Evolutionary conservation across 192 early-diverging fungal species (phyloP).

Genomic region (Kickxella alabastrina): DNA sequence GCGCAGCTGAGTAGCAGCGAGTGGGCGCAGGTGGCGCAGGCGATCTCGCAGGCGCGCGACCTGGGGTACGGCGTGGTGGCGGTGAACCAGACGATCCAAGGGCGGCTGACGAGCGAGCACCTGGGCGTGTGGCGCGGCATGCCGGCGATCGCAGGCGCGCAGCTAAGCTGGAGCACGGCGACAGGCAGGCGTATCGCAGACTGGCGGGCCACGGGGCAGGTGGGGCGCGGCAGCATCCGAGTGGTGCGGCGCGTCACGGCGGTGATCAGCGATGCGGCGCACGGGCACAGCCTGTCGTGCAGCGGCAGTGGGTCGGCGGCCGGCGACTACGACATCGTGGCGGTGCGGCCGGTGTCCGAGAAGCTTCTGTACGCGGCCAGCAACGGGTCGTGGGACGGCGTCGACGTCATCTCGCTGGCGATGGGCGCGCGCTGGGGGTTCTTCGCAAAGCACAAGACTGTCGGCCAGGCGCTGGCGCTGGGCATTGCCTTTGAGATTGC

Average conservation of each 20-base stretch:
- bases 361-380: conserved; percentile 35
- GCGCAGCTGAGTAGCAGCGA: conserved; percentile 24
- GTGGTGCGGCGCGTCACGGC: conserved; percentile 41
- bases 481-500: conserved; percentile 31
- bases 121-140: conserved; percentile 27
- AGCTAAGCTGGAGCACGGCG: conserved; percentile 22
- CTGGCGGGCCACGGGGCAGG: neutral
- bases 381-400: conserved; percentile 31
- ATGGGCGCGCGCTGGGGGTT: conserved; percentile 45
- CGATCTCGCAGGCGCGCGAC: conserved; percentile 31
- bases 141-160: conserved; percentile 14
- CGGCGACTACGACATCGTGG: conserved; percentile 41
- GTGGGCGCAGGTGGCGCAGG: conserved; percentile 35
- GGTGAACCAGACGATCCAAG: conserved; percentile 39
- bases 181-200: conserved; percentile 16
- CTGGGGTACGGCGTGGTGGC: conserved; percentile 43
- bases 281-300: conserved; percentile 29
- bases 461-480: conserved; percentile 32
- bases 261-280: conserved; percentile 33
- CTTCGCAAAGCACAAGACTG: conserved; percentile 44
- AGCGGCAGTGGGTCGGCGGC: conserved; percentile 4
- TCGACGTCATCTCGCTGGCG: conserved; percentile 44
- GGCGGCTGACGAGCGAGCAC: conserved; percentile 28
- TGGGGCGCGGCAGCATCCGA: conserved; percentile 22
- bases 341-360: conserved; percentile 36